Percentiles rank a stretch among this genome's conserved stretches.
Conservation (phyloP, 176 grass and related monocot species). For the Secale cereale region DNA sequence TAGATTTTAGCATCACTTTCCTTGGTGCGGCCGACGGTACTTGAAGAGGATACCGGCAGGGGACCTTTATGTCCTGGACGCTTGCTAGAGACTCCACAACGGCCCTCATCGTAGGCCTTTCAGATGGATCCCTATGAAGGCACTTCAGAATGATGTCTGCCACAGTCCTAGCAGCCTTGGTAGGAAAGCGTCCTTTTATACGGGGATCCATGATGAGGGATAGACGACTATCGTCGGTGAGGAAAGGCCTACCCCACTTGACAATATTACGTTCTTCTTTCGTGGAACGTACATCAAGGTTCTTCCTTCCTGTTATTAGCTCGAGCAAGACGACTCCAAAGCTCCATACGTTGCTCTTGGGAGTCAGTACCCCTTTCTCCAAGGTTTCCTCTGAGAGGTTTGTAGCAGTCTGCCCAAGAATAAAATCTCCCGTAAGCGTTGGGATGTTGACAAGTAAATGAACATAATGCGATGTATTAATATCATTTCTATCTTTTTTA, state of each 20-base stretch:
- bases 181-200: constrained; percentile 89
- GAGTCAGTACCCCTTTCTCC: constrained; percentile 92
- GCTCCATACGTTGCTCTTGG: constrained; percentile 96
- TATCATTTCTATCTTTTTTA: not conserved
- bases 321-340: constrained; percentile 95
- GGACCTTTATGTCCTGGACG: constrained; percentile 86
- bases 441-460: not conserved
- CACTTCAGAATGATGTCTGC: constrained; percentile 82
- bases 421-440: constrained; percentile 11
- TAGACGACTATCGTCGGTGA: constrained; percentile 83
- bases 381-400: constrained; percentile 85
- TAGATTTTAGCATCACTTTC: constrained; percentile 90
- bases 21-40: constrained; percentile 63
- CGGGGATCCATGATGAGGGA: constrained; percentile 92
- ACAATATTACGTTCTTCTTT: constrained; percentile 91
- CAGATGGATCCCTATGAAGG: constrained; percentile 75
- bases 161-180: constrained; percentile 77
- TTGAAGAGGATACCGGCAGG: constrained; percentile 72
- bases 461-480: not conserved
- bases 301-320: constrained; percentile 87
- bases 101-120: constrained; percentile 85
- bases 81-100: constrained; percentile 59
- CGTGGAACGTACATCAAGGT: constrained; percentile 58
- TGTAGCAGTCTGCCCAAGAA: constrained; percentile 58
- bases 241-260: constrained; percentile 86